These are phyloP conservation scores for Umbilicaria muhlenbergii DNA, from an alignment of 495 filamentous ascomycete genomes.

Conservation along the genomic window DNA sequence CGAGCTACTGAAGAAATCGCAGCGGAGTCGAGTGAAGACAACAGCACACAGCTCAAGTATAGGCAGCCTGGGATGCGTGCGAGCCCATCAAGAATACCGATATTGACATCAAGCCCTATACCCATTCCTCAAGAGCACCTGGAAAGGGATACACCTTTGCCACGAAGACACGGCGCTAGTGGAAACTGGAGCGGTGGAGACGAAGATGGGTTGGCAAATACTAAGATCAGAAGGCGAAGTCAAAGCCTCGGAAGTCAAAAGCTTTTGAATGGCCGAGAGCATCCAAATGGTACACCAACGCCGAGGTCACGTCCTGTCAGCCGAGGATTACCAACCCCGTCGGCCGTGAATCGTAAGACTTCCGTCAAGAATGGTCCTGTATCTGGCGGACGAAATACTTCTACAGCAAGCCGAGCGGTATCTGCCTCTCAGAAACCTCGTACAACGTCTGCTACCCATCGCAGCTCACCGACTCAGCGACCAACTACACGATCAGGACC, in stretches of 20 bases:
- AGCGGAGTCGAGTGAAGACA: constrained; percentile 37
- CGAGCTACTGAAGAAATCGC: constrained; percentile 69
- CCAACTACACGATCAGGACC: constrained; percentile 48
- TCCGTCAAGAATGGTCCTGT: constrained; percentile 6
- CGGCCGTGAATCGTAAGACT: constrained; percentile 26
- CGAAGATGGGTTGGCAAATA: constrained; percentile 42
- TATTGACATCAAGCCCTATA: constrained; percentile 59
- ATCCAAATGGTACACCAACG: constrained; percentile 18
- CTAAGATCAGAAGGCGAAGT: constrained; percentile 53
- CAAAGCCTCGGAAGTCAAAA: constrained; percentile 47
- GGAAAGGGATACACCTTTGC: constrained; percentile 54
- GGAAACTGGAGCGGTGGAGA: constrained; percentile 34
- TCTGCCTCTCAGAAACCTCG: constrained; percentile 18
- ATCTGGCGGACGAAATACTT: constrained; percentile 7
- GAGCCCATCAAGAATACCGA: constrained; percentile 64
- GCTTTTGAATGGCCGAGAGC: constrained; percentile 35
- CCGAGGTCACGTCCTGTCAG: constrained; percentile 32
- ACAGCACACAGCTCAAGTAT: constrained; percentile 21
- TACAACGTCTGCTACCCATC: constrained; percentile 21
- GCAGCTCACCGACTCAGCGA: constrained; percentile 28
- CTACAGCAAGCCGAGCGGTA: constrained; percentile 22
- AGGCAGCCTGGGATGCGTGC: constrained; percentile 28
- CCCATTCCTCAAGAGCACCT: constrained; percentile 56
- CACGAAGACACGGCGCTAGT: constrained; percentile 41
- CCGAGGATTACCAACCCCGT: constrained; percentile 20